Conservation (phyloP, 140 eudicot species). For the Senecio squalidus region DNA sequence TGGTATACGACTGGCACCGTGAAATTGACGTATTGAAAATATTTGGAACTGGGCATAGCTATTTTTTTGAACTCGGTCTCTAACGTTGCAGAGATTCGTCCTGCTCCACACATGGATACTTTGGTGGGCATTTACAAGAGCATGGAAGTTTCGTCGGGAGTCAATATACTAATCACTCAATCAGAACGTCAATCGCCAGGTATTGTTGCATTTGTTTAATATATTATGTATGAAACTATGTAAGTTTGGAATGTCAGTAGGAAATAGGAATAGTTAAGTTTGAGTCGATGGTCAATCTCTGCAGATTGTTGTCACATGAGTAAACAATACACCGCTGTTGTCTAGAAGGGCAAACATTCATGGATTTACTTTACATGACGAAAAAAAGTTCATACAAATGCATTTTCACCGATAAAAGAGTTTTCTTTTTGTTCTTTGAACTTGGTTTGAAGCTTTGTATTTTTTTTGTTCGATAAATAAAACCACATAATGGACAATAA, state of each 20-base stretch:
- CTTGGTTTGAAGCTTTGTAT: not conserved
- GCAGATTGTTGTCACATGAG: too few species aligned
- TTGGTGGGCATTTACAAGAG: constrained; percentile 83
- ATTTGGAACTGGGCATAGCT: too few species aligned
- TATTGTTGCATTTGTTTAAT: constrained; percentile 17
- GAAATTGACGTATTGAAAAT: too few species aligned
- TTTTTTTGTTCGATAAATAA: not conserved
- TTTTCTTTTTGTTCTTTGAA: not conserved
- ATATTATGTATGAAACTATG: not conserved
- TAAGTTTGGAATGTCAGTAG: not conserved
- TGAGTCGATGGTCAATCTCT: too few species aligned
- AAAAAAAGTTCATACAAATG: too few species aligned
- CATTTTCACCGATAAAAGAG: too few species aligned
- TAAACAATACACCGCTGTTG: too few species aligned
- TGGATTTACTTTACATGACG: not conserved
- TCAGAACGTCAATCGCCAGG: constrained; percentile 48
- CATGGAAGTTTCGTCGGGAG: constrained; percentile 94
- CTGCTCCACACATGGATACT: constrained; percentile 97
- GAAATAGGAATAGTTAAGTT: not conserved
- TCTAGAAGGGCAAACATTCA: too few species aligned
- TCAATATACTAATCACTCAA: constrained; percentile 62
- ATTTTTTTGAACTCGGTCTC: too few species aligned
- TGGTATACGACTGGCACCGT: too few species aligned
- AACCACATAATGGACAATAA: too few species aligned
- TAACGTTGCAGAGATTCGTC: constrained; percentile 60